Evolutionary conservation across 2,329 filamentous ascomycete species (phyloP).

Genomic region (Calonectria pauciramosa): DNA sequence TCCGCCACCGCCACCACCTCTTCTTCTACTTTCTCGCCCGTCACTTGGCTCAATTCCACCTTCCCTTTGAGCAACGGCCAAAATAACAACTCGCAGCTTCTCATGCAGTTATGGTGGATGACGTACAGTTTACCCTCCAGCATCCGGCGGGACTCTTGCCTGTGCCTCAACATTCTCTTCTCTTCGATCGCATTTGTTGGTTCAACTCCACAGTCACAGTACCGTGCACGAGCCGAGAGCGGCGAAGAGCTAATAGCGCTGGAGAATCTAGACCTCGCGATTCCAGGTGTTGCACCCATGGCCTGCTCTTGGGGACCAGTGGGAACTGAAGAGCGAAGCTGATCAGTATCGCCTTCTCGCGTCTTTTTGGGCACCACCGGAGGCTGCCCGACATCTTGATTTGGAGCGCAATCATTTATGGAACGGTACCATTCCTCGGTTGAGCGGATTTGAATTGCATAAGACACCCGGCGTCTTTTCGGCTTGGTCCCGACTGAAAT

Average conservation of each 20-base stretch:
- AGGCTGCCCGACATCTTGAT: neutral
- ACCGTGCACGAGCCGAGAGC: neutral
- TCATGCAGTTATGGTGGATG: neutral
- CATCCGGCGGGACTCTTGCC: neutral
- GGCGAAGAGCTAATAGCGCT: neutral
- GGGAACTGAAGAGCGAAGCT: neutral
- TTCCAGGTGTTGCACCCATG: neutral
- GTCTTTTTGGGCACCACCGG: neutral
- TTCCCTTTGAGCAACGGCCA: neutral
- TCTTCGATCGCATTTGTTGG: neutral
- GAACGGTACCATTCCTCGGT: neutral
- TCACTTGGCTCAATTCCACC: neutral
- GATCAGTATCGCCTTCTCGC: neutral
- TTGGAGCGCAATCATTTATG: neutral
- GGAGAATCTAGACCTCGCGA: neutral
- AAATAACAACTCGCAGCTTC: neutral
- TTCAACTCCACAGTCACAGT: neutral
- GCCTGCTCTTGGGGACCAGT: neutral
- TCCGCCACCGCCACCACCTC: neutral
- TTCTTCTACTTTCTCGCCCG: neutral
- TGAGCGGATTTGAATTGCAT: neutral
- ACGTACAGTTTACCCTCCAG: conserved; percentile 11
- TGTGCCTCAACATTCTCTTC: neutral
- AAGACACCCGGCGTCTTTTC: neutral
- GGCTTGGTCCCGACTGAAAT: neutral